Evolutionary conservation across 768 basidiomycete species (phyloP), one percentile per base, ranked within the genome.

Genomic region (Amanita pallidorosea): DNA sequence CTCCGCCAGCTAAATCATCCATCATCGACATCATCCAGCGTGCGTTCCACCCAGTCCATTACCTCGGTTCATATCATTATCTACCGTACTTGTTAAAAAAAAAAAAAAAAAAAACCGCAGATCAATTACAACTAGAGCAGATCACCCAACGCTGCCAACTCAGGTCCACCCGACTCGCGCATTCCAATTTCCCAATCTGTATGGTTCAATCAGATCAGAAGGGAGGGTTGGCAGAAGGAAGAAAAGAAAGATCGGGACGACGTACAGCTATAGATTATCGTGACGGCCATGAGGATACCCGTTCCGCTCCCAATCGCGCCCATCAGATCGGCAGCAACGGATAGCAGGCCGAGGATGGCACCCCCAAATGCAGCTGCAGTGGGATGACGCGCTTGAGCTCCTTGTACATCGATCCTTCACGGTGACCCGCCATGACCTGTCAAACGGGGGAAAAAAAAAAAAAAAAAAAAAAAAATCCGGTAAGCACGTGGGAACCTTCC

Each of bases 371-470:
- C 91, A 20, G 95, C 96, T 11, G 96, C 95, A 18, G 94, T 97
- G 2, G 96, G 56, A 99, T 96, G 55, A 98, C 87, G 40, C 92
- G 80, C 75, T 97, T 99, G 54, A 99, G 80, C 64, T 98, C 96
- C 73, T 97, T 99, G 77, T 98, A 99, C 89, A 98, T 95, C 29
- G 87, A 91, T 13, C 88, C 92, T 65, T 99, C 96, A 58, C 93
- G 86, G 66, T 97, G 94, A 53, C 90, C 81, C 3, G 83, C 81
- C 83, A 86, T 85, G 40, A 85, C 81, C 82, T 83, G 46, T 4
- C n/a, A n/a, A n/a, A n/a, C n/a, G n/a, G n/a, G n/a, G n/a, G n/a
- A n/a, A n/a, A n/a, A n/a, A n/a, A n/a, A n/a, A n/a, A n/a, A n/a
- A n/a, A n/a, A n/a, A n/a, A n/a, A n/a, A n/a, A n/a, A n/a, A n/a